phyloP scores from a whole-genome alignment of 495 filamentous ascomycete species.

The Penicillium daleae region DNA sequence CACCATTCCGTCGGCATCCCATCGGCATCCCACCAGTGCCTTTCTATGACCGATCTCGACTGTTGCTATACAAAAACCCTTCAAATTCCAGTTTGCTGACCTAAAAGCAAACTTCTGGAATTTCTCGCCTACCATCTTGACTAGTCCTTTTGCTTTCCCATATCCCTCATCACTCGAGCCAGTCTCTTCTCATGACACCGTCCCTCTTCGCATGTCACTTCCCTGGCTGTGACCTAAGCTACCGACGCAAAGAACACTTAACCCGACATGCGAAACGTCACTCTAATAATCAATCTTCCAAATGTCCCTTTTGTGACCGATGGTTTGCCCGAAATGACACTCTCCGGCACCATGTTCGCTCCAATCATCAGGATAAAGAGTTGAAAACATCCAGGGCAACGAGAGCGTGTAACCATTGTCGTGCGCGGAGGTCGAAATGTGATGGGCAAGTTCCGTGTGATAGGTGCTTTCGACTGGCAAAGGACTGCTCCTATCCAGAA shows the following conservation, averaged over 20 bases:
- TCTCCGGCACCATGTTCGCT: conserved; percentile 1
- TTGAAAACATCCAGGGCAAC: conserved; percentile 4
- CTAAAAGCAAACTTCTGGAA: background rate
- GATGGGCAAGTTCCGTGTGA: conserved; percentile 13
- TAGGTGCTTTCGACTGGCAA: conserved; percentile 6
- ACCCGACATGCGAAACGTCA: conserved; percentile 13
- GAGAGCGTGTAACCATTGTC: conserved; percentile 13
- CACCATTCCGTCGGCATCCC: background rate
- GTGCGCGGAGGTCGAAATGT: conserved; percentile 15
- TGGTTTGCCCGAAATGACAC: conserved; percentile 9
- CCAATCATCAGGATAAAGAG: conserved; percentile 3
- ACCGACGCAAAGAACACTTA: conserved; percentile 13
- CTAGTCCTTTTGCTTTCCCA: background rate
- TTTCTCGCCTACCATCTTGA: background rate
- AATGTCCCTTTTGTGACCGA: conserved; percentile 11
- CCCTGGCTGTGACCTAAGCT: conserved; percentile 10
- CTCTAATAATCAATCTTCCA: background rate
- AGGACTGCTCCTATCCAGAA: background rate
- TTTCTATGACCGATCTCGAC: background rate
- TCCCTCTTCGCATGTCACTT: conserved; percentile 1
- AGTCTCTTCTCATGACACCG: background rate
- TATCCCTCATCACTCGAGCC: background rate
- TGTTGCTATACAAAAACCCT: background rate
- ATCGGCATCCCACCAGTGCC: conserved; percentile 3
- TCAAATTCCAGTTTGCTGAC: background rate